phyloP scores from a whole-genome alignment of 1,284 basidiomycete species.

The Puccinia coronata region DNA sequence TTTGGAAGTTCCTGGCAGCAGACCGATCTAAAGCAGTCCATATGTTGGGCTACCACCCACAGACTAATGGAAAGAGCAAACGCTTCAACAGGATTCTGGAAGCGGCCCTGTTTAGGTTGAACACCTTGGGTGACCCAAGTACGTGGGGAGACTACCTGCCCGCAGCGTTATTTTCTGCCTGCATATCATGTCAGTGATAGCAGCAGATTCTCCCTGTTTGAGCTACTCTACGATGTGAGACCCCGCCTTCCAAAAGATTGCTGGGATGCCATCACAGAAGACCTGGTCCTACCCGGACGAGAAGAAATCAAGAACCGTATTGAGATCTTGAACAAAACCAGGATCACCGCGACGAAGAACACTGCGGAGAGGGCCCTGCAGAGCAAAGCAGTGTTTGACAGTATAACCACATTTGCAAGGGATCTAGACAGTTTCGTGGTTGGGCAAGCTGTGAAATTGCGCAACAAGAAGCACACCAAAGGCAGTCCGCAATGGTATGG shows the following conservation, averaged over 20 bases:
- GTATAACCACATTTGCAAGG: background rate
- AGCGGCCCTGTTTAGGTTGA: background rate
- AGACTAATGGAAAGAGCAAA: slow-evolving; percentile 1
- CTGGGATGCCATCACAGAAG: background rate
- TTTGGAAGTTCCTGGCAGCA: background rate
- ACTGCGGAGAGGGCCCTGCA: background rate
- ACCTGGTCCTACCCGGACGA: background rate
- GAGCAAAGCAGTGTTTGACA: background rate
- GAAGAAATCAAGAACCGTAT: background rate
- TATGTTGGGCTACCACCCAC: background rate
- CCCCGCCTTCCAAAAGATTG: background rate
- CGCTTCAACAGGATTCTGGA: background rate
- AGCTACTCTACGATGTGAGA: background rate
- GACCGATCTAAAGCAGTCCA: background rate
- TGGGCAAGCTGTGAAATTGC: background rate
- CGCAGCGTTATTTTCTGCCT: background rate
- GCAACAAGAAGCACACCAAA: slow-evolving; percentile 5
- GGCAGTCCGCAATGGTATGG: slow-evolving; percentile 6
- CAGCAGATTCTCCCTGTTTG: background rate
- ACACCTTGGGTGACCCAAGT: background rate
- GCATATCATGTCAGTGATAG: background rate
- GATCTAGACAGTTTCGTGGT: background rate
- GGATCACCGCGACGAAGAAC: background rate
- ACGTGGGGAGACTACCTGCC: background rate
- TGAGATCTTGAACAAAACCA: background rate